phyloP scores from a whole-genome alignment of 106 monocot genomes.

The Allium fistulosum region DNA sequence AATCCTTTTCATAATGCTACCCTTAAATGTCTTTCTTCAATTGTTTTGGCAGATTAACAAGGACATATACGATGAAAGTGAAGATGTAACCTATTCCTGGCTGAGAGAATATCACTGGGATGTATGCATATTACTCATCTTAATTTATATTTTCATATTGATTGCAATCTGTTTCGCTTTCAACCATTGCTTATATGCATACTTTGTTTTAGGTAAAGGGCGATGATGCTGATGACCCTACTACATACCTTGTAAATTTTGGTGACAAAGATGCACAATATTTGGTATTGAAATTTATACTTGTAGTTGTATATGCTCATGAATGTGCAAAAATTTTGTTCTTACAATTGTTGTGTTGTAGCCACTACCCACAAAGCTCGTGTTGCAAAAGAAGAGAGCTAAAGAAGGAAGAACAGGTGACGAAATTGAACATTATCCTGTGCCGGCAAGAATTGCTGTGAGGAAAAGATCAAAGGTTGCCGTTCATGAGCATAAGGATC shows the following conservation, averaged over 20 bases:
- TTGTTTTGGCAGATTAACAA: constrained; percentile 49
- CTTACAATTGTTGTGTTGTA: constrained; percentile 21
- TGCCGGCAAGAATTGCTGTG: constrained; percentile 73
- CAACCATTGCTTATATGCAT: neutral
- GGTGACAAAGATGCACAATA: constrained; percentile 69
- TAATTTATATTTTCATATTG: neutral
- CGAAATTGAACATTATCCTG: constrained; percentile 73
- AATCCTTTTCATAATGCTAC: too few relatives aligned
- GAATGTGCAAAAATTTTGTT: neutral
- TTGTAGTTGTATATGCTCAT: neutral
- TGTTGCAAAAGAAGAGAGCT: constrained; percentile 80
- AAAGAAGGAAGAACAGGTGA: constrained; percentile 89
- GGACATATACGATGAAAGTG: constrained; percentile 72
- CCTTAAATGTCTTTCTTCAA: neutral
- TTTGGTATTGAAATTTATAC: constrained; percentile 48
- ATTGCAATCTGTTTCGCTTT: neutral
- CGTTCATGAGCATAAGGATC: neutral
- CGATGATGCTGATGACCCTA: constrained; percentile 77
- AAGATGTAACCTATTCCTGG: constrained; percentile 81
- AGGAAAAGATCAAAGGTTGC: constrained; percentile 46
- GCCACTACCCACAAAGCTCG: constrained; percentile 88
- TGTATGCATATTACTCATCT: constrained; percentile 31
- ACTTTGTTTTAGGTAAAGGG: constrained; percentile 49
- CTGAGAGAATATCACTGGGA: constrained; percentile 94
- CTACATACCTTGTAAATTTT: constrained; percentile 82